These are phyloP conservation scores for Alternaria burnsii DNA, from an alignment of 2,329 filamentous ascomycete species.

Conservation along the genomic window DNA sequence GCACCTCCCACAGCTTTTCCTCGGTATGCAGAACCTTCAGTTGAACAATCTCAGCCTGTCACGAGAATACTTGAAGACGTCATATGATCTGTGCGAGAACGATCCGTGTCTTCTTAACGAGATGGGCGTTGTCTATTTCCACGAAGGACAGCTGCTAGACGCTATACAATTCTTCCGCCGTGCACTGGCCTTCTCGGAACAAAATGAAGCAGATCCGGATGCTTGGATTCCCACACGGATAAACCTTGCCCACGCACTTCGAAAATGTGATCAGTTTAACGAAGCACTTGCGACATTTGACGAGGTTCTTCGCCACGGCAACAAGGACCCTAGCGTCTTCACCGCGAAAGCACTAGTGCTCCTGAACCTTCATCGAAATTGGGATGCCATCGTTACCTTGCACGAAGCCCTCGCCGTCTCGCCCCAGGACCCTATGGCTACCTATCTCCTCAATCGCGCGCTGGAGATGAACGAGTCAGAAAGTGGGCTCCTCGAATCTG, in stretches of 20 bases:
- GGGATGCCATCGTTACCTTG: slow-evolving; percentile 80
- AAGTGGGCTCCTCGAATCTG: slow-evolving; percentile 11
- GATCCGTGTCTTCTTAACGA: slow-evolving; percentile 95
- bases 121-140: slow-evolving; percentile 94
- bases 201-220: slow-evolving; percentile 81
- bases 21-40: slow-evolving; percentile 98
- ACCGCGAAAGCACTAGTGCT: slow-evolving; percentile 84
- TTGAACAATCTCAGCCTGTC: slow-evolving; percentile 94
- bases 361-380: slow-evolving; percentile 76
- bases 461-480: slow-evolving; percentile 55
- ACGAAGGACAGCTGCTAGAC: slow-evolving; percentile 79
- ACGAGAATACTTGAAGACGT: slow-evolving; percentile 91
- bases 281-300: slow-evolving; percentile 84
- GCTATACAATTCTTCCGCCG: slow-evolving; percentile 80
- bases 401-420: slow-evolving; percentile 84
- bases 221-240: slow-evolving; percentile 86
- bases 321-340: slow-evolving; percentile 81
- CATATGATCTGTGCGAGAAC: slow-evolving; percentile 80
- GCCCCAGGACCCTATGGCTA: slow-evolving; percentile 82
- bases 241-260: slow-evolving; percentile 88
- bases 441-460: slow-evolving; percentile 77
- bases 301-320: slow-evolving; percentile 82
- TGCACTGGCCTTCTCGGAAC: slow-evolving; percentile 78
- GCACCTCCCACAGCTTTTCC: slow-evolving; percentile 91
- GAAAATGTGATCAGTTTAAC: slow-evolving; percentile 73